phyloP scores from a whole-genome alignment of 306 rosid species.

The Cucumis cinereus region DNA sequence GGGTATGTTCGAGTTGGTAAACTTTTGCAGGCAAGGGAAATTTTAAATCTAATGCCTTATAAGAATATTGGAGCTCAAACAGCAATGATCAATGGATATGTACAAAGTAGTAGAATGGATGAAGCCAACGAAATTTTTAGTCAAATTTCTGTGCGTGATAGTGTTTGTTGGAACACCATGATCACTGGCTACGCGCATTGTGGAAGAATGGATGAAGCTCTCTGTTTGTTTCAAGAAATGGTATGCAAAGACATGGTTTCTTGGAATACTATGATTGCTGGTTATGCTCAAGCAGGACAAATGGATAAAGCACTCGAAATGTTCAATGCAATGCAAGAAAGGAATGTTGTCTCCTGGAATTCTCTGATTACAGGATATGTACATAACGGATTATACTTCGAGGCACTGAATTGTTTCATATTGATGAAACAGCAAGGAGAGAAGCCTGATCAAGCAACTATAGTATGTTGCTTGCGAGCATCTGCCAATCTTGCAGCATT shows the following conservation, averaged over 20 bases:
- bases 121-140: slow-evolving; percentile 53
- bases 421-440: slow-evolving; percentile 41
- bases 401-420: slow-evolving; percentile 44
- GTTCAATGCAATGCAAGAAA: slow-evolving; percentile 38
- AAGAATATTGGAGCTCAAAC: slow-evolving; percentile 63
- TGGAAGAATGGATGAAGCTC: slow-evolving; percentile 61
- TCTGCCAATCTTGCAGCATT: slow-evolving; percentile 69
- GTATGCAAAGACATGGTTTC: slow-evolving; percentile 45
- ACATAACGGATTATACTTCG: slow-evolving; percentile 50
- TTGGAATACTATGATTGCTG: slow-evolving; percentile 73
- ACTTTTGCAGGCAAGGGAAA: slow-evolving; percentile 47
- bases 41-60: slow-evolving; percentile 52
- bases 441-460: slow-evolving; percentile 54
- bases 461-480: slow-evolving; percentile 51
- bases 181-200: slow-evolving; percentile 54
- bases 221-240: slow-evolving; percentile 45
- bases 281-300: slow-evolving; percentile 53
- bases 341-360: slow-evolving; percentile 68
- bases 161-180: slow-evolving; percentile 80
- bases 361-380: slow-evolving; percentile 55
- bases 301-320: slow-evolving; percentile 48
- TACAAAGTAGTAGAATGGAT: slow-evolving; percentile 42
- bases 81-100: slow-evolving; percentile 60
- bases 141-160: slow-evolving; percentile 30
- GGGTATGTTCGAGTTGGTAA: slow-evolving; percentile 54